Base-by-base conservation (phyloP, 163 green algal species). In the Dunaliella salina region DNA sequence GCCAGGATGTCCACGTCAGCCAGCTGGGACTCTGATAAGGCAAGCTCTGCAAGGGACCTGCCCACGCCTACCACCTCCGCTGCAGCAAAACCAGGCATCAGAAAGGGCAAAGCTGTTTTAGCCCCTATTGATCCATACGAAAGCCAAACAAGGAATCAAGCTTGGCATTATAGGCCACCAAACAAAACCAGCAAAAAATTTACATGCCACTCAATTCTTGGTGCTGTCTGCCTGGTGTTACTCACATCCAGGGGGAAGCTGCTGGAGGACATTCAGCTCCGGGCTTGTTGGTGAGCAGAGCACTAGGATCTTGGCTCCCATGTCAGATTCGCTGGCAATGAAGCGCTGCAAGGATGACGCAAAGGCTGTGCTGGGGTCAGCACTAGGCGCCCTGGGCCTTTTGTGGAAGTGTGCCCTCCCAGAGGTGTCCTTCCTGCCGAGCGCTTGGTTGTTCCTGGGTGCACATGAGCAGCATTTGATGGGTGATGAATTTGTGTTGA, bases 1-100 rank as follows among this genome's bases (percentile, higher is more conserved):
- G 95, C 88, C 79, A 95, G 78, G 29, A 94, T 92, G 1, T 93
- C 81, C 67, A 94, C 71, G 34, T 88, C 33, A 0, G 35, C 34
- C 29, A 92, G 87, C 80, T 92, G 87, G 0, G 34, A 46, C 72
- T 24, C 30, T 40, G 84, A 63, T 33, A 83, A 30, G 30, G n/a
- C 59, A 26, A 88, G 78, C 13, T 88, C 81, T 17, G 67, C 80
- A 4, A 82, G 82, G 0, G 82, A 86, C 69, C 87, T 83, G 11
- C 85, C 85, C 15, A 83, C 83, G 11, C 78, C 85, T 40, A 88
- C 57, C 26, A 90, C 45, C 11, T 35, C 79, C 25, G 26, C 72
- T 86, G 20, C 40, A 50, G 8, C 40, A 3, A 50, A n/a, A 50
- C 8, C 40, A 50, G 40, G 40, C 40, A 50, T 3, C 4, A 8